Conservation (phyloP, 225 moss, liverwort and hornwort genomes). For the Straminergon stramineum region DNA sequence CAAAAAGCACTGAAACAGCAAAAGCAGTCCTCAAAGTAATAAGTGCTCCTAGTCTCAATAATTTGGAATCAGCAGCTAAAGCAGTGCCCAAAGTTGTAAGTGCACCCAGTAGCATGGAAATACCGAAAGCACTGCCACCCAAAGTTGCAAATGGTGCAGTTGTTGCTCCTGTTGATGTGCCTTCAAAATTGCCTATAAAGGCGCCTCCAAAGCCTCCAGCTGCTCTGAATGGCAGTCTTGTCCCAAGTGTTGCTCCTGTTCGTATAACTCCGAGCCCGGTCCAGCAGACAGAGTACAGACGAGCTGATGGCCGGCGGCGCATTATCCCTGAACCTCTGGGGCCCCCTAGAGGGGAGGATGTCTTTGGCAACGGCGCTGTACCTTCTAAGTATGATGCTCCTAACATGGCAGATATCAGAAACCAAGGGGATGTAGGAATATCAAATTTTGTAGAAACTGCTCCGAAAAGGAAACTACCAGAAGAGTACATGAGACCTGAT, state of each 20-base stretch:
- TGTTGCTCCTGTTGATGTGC: conserved; percentile 13
- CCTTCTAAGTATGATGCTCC: conserved; percentile 27
- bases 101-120: conserved; percentile 4
- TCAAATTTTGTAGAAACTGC: not conserved
- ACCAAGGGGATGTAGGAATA: conserved; percentile 25
- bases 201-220: conserved; percentile 14
- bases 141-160: conserved; percentile 35
- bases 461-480: conserved; percentile 46
- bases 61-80: not conserved
- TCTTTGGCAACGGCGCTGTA: conserved; percentile 40
- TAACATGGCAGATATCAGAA: conserved; percentile 18
- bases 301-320: conserved; percentile 87
- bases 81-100: conserved; percentile 11
- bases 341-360: conserved; percentile 61
- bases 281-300: conserved; percentile 95
- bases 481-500: conserved; percentile 33
- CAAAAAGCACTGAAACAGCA: conserved; percentile 7
- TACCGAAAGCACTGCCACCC: not conserved
- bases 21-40: conserved; percentile 16
- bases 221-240: conserved; percentile 47
- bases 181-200: conserved; percentile 22
- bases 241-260: conserved; percentile 16
- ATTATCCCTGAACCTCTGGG: conserved; percentile 94
- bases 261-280: conserved; percentile 41
- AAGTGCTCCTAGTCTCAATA: conserved; percentile 14